Conservation (phyloP, 208 protist species). For the Wallacemonas rigidus region DNA sequence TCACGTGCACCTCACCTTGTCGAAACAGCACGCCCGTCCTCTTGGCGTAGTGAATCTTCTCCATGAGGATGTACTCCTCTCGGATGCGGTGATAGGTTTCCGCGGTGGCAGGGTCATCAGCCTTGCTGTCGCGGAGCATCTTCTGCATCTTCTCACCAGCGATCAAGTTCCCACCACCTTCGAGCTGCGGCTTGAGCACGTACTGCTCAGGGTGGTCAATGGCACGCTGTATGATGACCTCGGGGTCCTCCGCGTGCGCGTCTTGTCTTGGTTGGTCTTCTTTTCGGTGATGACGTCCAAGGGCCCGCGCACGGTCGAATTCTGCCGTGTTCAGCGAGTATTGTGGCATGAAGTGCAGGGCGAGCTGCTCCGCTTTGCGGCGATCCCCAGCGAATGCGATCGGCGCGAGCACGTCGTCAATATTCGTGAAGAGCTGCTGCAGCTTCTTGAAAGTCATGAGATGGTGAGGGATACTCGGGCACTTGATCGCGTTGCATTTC, state of each 20-base stretch:
- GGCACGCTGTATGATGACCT: constrained; percentile 70
- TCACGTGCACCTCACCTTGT: constrained; percentile 44
- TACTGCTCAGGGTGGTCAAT: constrained; percentile 72
- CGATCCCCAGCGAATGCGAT: constrained; percentile 58
- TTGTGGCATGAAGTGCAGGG: constrained; percentile 81
- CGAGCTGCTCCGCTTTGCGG: constrained; percentile 44
- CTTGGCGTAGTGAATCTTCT: constrained; percentile 73
- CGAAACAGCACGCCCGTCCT: constrained; percentile 59
- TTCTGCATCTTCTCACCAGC: constrained; percentile 70
- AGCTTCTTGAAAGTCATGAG: constrained; percentile 96
- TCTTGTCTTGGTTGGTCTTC: neutral
- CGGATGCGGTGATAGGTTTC: constrained; percentile 51
- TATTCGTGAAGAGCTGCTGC: constrained; percentile 91
- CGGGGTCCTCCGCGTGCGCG: constrained; percentile 28
- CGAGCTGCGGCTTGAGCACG: constrained; percentile 96
- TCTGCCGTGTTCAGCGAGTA: constrained; percentile 87
- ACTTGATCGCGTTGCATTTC: constrained; percentile 91
- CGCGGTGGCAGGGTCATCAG: constrained; percentile 18
- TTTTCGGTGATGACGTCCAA: constrained; percentile 13
- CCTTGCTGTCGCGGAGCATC: constrained; percentile 37
- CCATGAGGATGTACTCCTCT: constrained; percentile 92
- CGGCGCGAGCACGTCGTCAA: constrained; percentile 59
- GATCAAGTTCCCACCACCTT: constrained; percentile 95
- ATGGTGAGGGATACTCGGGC: constrained; percentile 94
- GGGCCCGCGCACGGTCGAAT: constrained; percentile 25